Evolutionary conservation across 2,329 filamentous ascomycete species (phyloP).

Genomic region (Claviceps arundinis): DNA sequence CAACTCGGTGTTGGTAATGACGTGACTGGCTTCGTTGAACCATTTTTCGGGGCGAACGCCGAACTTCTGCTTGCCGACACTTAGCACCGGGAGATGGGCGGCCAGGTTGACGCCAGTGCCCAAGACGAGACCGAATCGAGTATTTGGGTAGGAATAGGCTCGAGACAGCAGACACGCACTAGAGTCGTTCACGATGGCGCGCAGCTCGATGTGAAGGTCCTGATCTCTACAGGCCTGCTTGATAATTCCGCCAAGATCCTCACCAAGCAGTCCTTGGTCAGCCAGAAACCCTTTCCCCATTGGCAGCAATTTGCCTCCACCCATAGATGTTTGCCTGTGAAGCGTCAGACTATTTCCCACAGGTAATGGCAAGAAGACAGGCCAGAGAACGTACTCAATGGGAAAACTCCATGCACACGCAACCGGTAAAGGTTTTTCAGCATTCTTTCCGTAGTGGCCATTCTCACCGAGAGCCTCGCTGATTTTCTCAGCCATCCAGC

Average conservation of each 20-base stretch:
- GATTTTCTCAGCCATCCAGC: constrained; percentile 54
- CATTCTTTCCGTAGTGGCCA: constrained; percentile 21
- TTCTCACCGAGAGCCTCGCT: constrained; percentile 38
- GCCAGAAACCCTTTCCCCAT: constrained; percentile 58
- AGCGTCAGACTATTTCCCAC: constrained; percentile 1
- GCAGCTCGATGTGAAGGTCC: constrained; percentile 41
- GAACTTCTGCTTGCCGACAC: constrained; percentile 43
- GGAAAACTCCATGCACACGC: constrained; percentile 59
- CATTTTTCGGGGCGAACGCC: constrained; percentile 40
- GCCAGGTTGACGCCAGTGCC: constrained; percentile 57
- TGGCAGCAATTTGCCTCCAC: constrained; percentile 41
- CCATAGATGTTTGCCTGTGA: constrained; percentile 49
- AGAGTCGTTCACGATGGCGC: constrained; percentile 54
- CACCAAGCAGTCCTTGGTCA: constrained; percentile 40
- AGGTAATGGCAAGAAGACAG: not conserved
- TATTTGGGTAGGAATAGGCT: constrained; percentile 44
- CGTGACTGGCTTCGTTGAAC: constrained; percentile 45
- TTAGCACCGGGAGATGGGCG: constrained; percentile 45
- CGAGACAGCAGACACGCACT: constrained; percentile 53
- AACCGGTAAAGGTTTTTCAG: constrained; percentile 37
- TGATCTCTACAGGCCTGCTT: constrained; percentile 36
- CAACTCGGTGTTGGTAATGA: constrained; percentile 54
- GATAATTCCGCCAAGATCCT: constrained; percentile 47
- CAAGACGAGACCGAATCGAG: constrained; percentile 50
- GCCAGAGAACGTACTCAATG: constrained; percentile 42